Conservation (phyloP, 495 filamentous ascomycete species). For the Viridothelium virens region DNA sequence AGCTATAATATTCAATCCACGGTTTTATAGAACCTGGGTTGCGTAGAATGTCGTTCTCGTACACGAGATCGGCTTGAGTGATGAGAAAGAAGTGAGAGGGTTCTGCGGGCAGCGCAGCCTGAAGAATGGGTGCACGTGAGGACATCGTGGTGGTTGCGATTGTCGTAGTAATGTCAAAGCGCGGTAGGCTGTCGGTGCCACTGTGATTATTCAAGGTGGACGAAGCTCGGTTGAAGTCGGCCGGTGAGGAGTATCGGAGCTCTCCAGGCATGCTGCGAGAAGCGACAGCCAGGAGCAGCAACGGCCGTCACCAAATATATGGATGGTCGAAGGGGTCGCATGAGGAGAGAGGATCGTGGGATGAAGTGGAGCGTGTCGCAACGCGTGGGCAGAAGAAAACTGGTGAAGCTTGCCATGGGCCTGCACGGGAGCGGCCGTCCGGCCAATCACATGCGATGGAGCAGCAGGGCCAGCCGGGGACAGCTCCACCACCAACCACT, state of each 20-base stretch:
- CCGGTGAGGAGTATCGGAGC: not conserved
- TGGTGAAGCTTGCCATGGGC: not conserved
- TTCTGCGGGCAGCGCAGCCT: not conserved
- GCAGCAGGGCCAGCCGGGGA: not conserved
- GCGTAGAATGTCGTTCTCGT: constrained; percentile 91
- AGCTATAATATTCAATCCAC: constrained; percentile 91
- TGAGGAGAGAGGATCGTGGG: not conserved
- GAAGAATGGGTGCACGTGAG: not conserved
- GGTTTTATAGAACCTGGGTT: constrained; percentile 83
- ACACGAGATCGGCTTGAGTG: constrained; percentile 83
- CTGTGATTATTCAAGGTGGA: not conserved
- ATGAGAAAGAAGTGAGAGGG: constrained; percentile 36
- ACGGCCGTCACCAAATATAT: not conserved
- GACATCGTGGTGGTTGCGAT: not conserved
- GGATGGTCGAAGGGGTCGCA: not conserved
- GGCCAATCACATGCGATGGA: not conserved
- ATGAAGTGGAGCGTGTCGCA: constrained; percentile 10
- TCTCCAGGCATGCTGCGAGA: not conserved
- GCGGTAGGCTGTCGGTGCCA: not conserved
- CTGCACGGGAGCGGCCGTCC: not conserved
- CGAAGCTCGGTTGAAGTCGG: not conserved
- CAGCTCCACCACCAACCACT: not conserved
- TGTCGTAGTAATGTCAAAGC: not conserved
- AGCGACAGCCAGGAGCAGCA: not conserved
- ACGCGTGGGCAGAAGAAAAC: not conserved